A percentile compares a stretch with the other conserved stretches of the same genome.
Evolutionary conservation across 2,329 filamentous ascomycete species (phyloP).

Genomic region (Cordyceps javanica): DNA sequence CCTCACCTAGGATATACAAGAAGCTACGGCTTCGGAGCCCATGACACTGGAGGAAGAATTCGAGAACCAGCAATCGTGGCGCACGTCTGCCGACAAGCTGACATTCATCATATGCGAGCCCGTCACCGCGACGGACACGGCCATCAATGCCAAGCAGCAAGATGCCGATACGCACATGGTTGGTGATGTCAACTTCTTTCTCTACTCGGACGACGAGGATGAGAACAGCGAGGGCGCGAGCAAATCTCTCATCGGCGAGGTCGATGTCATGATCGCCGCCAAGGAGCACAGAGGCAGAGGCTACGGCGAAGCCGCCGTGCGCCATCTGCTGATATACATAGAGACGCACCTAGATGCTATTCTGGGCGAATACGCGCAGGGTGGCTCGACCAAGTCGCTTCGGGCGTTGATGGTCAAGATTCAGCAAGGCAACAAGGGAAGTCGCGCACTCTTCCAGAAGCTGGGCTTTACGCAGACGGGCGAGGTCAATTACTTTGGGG

Average conservation of each 20-base stretch:
- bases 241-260: constrained; percentile 53
- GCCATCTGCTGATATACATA: constrained; percentile 66
- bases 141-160: constrained; percentile 31
- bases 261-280: constrained; percentile 82
- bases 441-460: constrained; percentile 44
- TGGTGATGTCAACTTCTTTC: constrained; percentile 77
- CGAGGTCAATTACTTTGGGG: constrained; percentile 53
- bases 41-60: constrained; percentile 78
- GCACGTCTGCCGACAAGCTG: constrained; percentile 73
- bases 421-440: constrained; percentile 47
- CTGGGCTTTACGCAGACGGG: constrained; percentile 48
- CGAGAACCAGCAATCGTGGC: constrained; percentile 85
- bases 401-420: constrained; percentile 53
- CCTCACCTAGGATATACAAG: constrained; percentile 58
- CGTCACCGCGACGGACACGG: neutral
- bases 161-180: constrained; percentile 57
- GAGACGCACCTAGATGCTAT: constrained; percentile 45
- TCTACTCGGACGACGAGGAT: constrained; percentile 54
- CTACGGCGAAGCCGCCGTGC: constrained; percentile 57
- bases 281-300: constrained; percentile 53
- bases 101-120: constrained; percentile 78
- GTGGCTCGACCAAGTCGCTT: constrained; percentile 21
- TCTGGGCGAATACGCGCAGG: constrained; percentile 36
- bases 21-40: constrained; percentile 81
- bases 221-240: constrained; percentile 32